Evolutionary conservation across 441 rosid genomes (phyloP).

Genomic region (Euphorbia celastroides): DNA sequence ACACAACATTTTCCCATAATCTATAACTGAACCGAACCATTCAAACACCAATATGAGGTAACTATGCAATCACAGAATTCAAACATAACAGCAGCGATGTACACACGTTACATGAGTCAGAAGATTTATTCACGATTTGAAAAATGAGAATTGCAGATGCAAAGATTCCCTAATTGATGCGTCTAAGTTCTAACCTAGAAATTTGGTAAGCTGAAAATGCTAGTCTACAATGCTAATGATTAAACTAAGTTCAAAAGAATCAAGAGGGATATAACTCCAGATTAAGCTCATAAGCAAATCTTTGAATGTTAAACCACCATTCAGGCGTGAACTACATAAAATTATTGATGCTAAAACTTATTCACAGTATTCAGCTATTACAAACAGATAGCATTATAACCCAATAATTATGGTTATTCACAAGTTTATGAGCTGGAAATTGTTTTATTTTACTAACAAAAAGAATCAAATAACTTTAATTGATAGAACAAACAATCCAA

Average conservation of each 20-base stretch:
- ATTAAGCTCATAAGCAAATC: not conserved
- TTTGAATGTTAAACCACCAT: too few species aligned
- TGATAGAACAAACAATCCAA: not conserved
- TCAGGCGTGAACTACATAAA: too few species aligned
- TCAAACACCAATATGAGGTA: not conserved
- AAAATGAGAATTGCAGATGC: not conserved
- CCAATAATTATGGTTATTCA: not conserved
- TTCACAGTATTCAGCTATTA: not conserved
- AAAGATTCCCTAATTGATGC: not conserved
- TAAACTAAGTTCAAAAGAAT: too few species aligned
- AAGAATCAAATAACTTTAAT: not conserved
- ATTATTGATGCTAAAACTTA: not conserved
- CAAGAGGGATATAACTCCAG: not conserved
- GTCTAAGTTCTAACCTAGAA: not conserved
- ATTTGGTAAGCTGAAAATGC: not conserved
- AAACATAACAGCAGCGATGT: not conserved
- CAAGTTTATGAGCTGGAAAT: not conserved
- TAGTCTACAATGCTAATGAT: not conserved
- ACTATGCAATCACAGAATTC: not conserved
- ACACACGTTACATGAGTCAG: not conserved
- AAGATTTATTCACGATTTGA: not conserved
- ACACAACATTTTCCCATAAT: not conserved
- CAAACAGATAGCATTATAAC: not conserved
- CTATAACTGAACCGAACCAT: not conserved
- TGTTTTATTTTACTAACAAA: too few species aligned